Evolutionary conservation across 257 asterid species (phyloP), one percentile per base, ranked within the genome.

Genomic region (Lycium ferocissimum): DNA sequence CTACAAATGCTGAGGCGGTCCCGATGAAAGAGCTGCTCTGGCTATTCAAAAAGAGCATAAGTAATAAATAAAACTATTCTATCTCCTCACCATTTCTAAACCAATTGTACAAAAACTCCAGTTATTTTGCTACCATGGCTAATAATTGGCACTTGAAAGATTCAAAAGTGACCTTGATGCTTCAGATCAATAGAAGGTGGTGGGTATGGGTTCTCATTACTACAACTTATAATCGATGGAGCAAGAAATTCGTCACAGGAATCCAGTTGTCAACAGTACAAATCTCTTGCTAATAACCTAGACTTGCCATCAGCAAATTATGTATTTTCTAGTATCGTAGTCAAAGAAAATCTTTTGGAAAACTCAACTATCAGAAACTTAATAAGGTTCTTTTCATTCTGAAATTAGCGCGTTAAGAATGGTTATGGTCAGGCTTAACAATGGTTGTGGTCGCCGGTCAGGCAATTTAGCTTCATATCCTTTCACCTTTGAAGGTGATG

Each of bases 21-120:
- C 76, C 99, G 92, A 73, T 96, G 91, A 90, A 97, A 97, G 66
- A 97, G 93, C 89, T 92, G 93, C 93, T 97, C 99, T 2, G 99
- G 98, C 99, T 97, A 87, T 86, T 76, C 83, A 87, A 58, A 83
- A 71, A 80, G 63, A 67, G 70, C 79, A 86, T 9, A 89, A 81
- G 82, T 5, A 78, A 83, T 76, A 20, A 80, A 69, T 80, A 71
- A 73, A 83, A 58, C 12, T 53, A 14, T 14, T 76, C 62, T 76
- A 76, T 76, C 26, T 53, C 63, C 65, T 53, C 26, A 26, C 45
- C 22, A 4, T 53, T 26, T 76, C 63, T 76, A 53, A 37, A 33
- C 37, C 13, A 54, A 51, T 13, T 13, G 45, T 75, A 49, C 43
- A 76, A 51, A 62, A 40, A 76, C 1, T 76, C 63, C 81, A 22